These are phyloP conservation scores for Eucalyptus microcorys DNA, from an alignment of 345 rosid genomes.

Conservation along the genomic window DNA sequence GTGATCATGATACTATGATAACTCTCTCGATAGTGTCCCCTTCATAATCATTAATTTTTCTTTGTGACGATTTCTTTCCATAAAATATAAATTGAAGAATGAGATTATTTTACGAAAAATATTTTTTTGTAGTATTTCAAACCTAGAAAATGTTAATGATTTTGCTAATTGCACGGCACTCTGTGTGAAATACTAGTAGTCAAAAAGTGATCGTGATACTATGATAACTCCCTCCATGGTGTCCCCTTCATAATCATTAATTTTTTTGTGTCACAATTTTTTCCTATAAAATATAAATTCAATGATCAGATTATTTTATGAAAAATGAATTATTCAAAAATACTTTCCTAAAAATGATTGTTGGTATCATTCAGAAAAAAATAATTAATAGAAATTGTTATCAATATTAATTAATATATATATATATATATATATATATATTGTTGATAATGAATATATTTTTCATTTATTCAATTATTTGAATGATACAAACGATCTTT, in stretches of 20 bases:
- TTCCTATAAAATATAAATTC: not conserved
- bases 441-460: not conserved
- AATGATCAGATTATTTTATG: not conserved
- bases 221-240: not conserved
- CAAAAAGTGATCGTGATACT: not conserved
- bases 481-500: not conserved
- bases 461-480: not conserved
- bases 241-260: not conserved
- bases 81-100: not conserved
- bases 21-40: not conserved
- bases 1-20: not conserved
- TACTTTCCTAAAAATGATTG: not conserved
- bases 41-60: not conserved
- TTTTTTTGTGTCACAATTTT: not conserved
- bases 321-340: not conserved
- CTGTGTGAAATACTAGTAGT: not conserved
- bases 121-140: not conserved
- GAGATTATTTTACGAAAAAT: not conserved
- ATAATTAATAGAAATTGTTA: not conserved
- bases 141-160: not conserved
- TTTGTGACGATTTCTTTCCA: not conserved
- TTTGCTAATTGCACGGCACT: not conserved
- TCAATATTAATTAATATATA: not conserved
- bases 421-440: not conserved
- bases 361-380: not conserved